Evolutionary conservation across 371 early-diverging fungal species (phyloP), one percentile per base, ranked within the genome.

Genomic region (Lichtheimia ramosa): DNA sequence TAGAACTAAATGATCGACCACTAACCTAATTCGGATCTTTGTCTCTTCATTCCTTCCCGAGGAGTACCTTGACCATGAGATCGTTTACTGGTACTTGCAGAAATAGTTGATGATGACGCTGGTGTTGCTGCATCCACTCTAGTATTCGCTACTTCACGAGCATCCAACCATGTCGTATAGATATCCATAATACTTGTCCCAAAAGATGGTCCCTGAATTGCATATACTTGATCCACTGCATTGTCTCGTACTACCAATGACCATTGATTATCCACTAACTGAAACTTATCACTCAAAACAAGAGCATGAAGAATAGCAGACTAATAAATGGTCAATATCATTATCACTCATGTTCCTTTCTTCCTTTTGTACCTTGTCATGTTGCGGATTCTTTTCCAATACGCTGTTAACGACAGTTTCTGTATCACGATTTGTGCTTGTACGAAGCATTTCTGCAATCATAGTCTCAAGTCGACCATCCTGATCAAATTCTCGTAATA

Each of bases 241-340:
- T 40, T 15, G 28, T 43, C 16, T 13, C 56, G 56, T 8, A 34
- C 34, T 2, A 34, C 34, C 27, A 55, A 20, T 16, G 27, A 24
- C 56, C 56, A 55, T 13, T 43, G 16, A 16, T 21, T 16, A 24
- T 55, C 56, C 13, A 48, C 51, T 51, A 75, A 20, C 23, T 59
- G 65, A 25, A 71, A 71, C 13, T 46, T 53, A 13, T 59, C 46
- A 58, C 62, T 62, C 16, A 69, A 16, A 3, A 72, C 68, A 12
- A 75, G 58, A 23, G 65, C 54, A 52, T 68, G 65, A 13, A 75
- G 21, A 1, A 75, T 14, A 13, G 48, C 48, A 40, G 64, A 59
- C 66, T 69, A 34, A 3, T 21, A 28, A 7, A 40, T 39, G 10
- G 10, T 34, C 1, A 34, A 8, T 34, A 34, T 10, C 10, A 1